phyloP scores from a whole-genome alignment of 2,329 filamentous ascomycete genomes.

The Phyllosticta paracitricarpa region DNA sequence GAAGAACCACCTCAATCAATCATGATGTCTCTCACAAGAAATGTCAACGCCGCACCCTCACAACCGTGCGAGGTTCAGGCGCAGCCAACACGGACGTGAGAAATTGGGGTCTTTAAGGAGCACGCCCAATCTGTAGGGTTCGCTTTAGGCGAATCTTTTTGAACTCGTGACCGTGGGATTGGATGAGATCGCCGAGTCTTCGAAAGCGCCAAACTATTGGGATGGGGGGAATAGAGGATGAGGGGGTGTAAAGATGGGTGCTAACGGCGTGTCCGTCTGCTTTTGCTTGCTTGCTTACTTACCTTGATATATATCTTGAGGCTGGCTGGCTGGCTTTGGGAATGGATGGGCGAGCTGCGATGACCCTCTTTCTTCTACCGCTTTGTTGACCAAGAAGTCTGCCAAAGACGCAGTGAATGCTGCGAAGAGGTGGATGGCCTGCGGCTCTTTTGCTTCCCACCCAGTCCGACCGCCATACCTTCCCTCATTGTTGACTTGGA shows the following conservation, averaged over 20 bases:
- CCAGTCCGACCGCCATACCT: too few species aligned
- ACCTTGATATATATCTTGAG: too few species aligned
- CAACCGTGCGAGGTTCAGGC: conserved; percentile 54
- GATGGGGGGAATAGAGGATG: neutral
- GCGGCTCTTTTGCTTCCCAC: too few species aligned
- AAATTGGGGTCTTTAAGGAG: conserved; percentile 55
- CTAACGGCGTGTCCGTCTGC: too few species aligned
- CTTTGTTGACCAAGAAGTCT: too few species aligned
- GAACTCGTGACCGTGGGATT: conserved; percentile 71
- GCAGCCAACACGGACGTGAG: conserved; percentile 83
- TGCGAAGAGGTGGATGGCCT: too few species aligned
- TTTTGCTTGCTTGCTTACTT: too few species aligned
- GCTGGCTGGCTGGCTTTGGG: too few species aligned
- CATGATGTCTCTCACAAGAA: conserved; percentile 60
- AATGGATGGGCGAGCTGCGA: too few species aligned
- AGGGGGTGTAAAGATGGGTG: neutral
- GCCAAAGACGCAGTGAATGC: too few species aligned
- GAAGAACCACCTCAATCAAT: neutral
- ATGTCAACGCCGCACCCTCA: conserved; percentile 77
- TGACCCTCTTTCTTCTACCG: too few species aligned
- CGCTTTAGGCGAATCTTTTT: conserved; percentile 73
- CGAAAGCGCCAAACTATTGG: conserved; percentile 62
- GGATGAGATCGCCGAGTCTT: conserved; percentile 70
- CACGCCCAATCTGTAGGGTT: conserved; percentile 57
- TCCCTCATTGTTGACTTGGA: too few species aligned